phyloP scores from a whole-genome alignment of 2,329 filamentous ascomycete species.

The Ophiostoma montium region DNA sequence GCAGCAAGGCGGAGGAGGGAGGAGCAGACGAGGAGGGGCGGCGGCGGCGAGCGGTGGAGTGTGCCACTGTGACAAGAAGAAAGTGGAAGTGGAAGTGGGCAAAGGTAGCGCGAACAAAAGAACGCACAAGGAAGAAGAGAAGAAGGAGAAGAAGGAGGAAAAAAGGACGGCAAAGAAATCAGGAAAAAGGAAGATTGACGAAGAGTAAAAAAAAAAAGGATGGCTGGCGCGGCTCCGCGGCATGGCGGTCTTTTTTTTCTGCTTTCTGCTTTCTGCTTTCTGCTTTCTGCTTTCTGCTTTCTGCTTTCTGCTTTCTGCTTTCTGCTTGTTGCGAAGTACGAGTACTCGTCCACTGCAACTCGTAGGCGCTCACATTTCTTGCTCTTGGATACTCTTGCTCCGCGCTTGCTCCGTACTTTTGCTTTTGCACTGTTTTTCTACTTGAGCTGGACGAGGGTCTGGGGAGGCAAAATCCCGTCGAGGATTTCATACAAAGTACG shows the following conservation, averaged over 20 bases:
- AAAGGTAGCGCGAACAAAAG: neutral
- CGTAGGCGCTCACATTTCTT: too few species aligned
- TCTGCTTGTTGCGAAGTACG: too few species aligned
- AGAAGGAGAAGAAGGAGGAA: neutral
- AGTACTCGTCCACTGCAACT: too few species aligned
- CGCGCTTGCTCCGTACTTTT: too few species aligned
- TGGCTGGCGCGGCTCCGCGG: neutral
- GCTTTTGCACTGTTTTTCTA: too few species aligned
- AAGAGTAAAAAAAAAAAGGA: neutral
- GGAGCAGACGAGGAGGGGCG: too few species aligned
- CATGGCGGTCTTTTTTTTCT: neutral
- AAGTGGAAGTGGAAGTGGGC: neutral
- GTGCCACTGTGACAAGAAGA: neutral
- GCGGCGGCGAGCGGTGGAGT: too few species aligned
- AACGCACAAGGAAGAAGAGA: neutral
- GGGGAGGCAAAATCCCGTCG: too few species aligned
- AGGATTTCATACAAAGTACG: too few species aligned
- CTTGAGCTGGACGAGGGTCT: too few species aligned
- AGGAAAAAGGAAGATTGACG: neutral
- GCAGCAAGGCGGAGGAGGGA: too few species aligned
- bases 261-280: neutral
- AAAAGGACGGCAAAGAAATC: neutral
- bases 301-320: neutral
- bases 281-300: neutral
- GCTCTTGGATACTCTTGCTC: too few species aligned